Evolutionary conservation across 1,284 basidiomycete genomes (phyloP).

Genomic region (Ceratobasidium sp.): DNA sequence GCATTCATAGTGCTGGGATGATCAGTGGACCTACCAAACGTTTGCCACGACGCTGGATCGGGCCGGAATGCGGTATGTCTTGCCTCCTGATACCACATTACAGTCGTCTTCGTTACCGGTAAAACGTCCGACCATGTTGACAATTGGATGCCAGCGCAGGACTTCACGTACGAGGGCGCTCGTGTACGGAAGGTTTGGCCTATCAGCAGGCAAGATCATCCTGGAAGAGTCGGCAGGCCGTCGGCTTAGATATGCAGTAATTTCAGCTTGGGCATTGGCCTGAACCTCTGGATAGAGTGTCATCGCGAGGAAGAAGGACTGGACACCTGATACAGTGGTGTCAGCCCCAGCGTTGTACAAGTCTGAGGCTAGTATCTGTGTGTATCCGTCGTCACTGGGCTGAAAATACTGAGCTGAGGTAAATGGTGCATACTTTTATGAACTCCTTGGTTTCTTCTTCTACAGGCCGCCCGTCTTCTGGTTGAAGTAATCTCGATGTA

Average conservation of each 20-base stretch:
- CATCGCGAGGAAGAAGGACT: conserved; percentile 40
- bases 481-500: conserved; percentile 49
- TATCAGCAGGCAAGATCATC: conserved; percentile 2
- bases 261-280: conserved; percentile 26
- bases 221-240: neutral
- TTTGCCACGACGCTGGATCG: neutral
- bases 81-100: neutral
- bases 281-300: conserved; percentile 35
- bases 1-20: neutral
- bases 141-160: conserved; percentile 28
- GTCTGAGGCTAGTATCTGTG: conserved; percentile 47
- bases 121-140: neutral
- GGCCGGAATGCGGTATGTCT: conserved; percentile 27
- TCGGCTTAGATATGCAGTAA: neutral
- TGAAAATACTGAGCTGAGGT: neutral
- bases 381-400: neutral
- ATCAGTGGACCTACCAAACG: conserved; percentile 20
- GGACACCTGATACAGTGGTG: conserved; percentile 32
- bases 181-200: conserved; percentile 16
- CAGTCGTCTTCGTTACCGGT: conserved; percentile 6
- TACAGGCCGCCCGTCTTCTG: conserved; percentile 39
- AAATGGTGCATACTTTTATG: neutral
- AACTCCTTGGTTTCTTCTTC: conserved; percentile 42
- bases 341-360: conserved; percentile 50
- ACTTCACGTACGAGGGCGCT: conserved; percentile 30